Evolutionary conservation across 352 stramenopile genomes (phyloP).

Genomic region (Phytophthora fragariae): DNA sequence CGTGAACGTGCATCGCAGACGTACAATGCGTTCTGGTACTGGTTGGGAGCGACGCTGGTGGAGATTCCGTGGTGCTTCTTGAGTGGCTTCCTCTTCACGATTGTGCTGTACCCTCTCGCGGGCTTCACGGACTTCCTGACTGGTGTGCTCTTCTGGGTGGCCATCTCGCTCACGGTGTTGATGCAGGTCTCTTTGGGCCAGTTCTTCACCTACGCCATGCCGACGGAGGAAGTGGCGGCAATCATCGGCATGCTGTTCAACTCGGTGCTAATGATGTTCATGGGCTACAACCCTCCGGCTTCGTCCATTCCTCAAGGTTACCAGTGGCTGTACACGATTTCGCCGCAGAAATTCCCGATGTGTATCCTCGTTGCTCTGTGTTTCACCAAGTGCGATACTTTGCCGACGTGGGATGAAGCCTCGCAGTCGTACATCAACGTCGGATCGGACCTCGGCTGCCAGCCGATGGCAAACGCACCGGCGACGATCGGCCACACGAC

Average conservation of each 20-base stretch:
- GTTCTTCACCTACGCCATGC: slow-evolving; percentile 5
- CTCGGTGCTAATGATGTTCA: slow-evolving; percentile 6
- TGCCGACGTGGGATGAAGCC: neutral
- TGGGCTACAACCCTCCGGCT: slow-evolving; percentile 1
- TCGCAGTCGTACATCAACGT: slow-evolving; percentile 2
- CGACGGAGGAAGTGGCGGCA: neutral
- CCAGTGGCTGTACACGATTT: slow-evolving; percentile 6
- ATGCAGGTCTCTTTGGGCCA: slow-evolving; percentile 2
- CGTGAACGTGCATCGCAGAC: neutral
- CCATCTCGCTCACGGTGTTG: neutral
- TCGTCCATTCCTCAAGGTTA: neutral
- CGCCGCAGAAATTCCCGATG: neutral
- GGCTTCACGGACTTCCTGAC: slow-evolving; percentile 1
- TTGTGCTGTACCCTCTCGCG: slow-evolving; percentile 4
- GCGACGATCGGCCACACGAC: slow-evolving; percentile 5
- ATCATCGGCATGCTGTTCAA: slow-evolving; percentile 3
- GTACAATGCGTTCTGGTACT: slow-evolving; percentile 6
- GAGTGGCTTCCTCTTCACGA: slow-evolving; percentile 6
- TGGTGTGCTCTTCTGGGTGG: neutral
- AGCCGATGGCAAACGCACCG: neutral
- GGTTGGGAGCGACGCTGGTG: slow-evolving; percentile 2
- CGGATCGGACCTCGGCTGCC: neutral
- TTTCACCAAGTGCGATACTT: slow-evolving; percentile 1
- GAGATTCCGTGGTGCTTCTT: slow-evolving; percentile 4
- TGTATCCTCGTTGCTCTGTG: slow-evolving; percentile 2